Evolutionary conservation across 148 eudicot genomes (phyloP).

Genomic region (Nepenthes gracilis): DNA sequence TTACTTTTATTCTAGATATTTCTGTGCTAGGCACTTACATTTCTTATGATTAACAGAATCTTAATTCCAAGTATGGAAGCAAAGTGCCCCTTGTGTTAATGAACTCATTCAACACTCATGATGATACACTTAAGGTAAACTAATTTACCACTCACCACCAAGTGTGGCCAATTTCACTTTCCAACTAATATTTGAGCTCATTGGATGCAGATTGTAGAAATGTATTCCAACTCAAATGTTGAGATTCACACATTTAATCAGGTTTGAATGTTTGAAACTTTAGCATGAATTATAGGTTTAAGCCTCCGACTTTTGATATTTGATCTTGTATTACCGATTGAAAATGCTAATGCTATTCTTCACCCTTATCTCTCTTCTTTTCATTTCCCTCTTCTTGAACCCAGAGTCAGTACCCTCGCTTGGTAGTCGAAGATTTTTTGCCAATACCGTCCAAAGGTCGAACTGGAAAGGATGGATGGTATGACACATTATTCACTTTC

Average conservation of each 20-base stretch:
- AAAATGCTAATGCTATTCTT: too few species aligned
- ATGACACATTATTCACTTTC: slow-evolving; percentile 7
- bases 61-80: slow-evolving; percentile 83
- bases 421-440: slow-evolving; percentile 68
- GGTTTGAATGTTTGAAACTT: slow-evolving; percentile 25
- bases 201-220: slow-evolving; percentile 69
- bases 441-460: slow-evolving; percentile 83
- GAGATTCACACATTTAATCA: slow-evolving; percentile 95
- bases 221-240: slow-evolving; percentile 58
- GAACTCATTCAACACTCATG: slow-evolving; percentile 99
- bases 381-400: slow-evolving; percentile 3
- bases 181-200: slow-evolving; percentile 3
- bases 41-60: slow-evolving; percentile 27
- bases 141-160: slow-evolving; percentile 2
- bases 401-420: slow-evolving; percentile 94
- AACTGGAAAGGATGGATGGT: slow-evolving; percentile 91
- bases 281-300: not conserved
- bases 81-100: slow-evolving; percentile 85
- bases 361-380: not conserved
- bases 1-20: not conserved
- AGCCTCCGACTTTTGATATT: slow-evolving; percentile 2
- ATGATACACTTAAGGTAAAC: slow-evolving; percentile 80
- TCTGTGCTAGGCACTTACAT: not conserved
- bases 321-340: too few species aligned
- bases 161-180: slow-evolving; percentile 8